These are phyloP conservation scores for Zalerion maritima DNA, from an alignment of 495 filamentous ascomycete species.

Conservation along the genomic window DNA sequence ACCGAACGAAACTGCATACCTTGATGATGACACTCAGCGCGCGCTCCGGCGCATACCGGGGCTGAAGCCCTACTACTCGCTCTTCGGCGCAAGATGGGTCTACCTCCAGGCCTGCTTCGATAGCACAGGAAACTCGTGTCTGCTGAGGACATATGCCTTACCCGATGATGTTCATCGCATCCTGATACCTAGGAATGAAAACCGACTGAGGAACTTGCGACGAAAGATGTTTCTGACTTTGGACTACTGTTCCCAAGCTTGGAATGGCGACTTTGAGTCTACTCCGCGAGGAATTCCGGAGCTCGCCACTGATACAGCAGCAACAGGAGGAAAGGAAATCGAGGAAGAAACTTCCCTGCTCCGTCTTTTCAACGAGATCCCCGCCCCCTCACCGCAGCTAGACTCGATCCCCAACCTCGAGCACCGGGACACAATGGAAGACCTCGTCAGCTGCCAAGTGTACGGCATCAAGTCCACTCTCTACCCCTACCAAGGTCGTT, in stretches of 20 bases:
- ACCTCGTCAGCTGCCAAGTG: constrained; percentile 41
- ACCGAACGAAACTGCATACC: no score
- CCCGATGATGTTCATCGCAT: no score
- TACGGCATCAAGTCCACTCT: constrained; percentile 51
- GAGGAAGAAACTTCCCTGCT: constrained; percentile 50
- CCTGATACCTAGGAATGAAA: constrained; percentile 5
- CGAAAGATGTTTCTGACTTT: constrained; percentile 1
- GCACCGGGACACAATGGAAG: constrained; percentile 43
- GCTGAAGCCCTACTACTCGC: no score
- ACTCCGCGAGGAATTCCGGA: neutral
- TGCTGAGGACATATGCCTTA: no score
- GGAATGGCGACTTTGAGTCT: neutral
- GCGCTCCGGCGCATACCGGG: no score
- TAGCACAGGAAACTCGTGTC: no score
- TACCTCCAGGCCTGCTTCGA: no score
- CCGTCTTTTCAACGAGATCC: constrained; percentile 73
- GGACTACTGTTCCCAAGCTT: neutral
- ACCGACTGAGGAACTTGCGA: constrained; percentile 3
- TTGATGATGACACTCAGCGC: no score
- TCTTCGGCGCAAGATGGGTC: no score
- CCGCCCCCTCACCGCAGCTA: constrained; percentile 49
- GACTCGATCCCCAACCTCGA: constrained; percentile 39
- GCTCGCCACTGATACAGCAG: neutral
- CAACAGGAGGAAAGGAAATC: constrained; percentile 1
- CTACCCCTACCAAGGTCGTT: constrained; percentile 68